phyloP scores from a whole-genome alignment of 2,329 filamentous ascomycete species.

The Monosporascus ibericus region DNA sequence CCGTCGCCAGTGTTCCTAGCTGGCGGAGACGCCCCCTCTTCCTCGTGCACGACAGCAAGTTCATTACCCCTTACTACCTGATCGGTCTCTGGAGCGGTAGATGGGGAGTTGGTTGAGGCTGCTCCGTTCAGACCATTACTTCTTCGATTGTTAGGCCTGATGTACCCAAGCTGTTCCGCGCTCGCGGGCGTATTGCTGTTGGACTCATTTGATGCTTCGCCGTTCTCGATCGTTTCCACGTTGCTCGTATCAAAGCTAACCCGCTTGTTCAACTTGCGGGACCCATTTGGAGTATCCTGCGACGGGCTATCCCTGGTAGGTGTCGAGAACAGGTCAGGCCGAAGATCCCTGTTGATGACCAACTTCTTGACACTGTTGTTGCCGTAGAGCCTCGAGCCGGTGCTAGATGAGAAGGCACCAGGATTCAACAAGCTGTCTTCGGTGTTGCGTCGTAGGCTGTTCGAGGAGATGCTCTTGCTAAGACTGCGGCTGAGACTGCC shows the following conservation, averaged over 20 bases:
- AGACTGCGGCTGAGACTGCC: constrained; percentile 66
- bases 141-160: constrained; percentile 41
- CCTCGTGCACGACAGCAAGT: constrained; percentile 72
- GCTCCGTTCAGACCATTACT: constrained; percentile 38
- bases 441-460: constrained; percentile 72
- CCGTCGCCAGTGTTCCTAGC: constrained; percentile 16
- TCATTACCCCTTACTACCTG: constrained; percentile 64
- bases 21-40: constrained; percentile 40
- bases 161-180: constrained; percentile 53
- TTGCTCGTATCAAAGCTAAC: constrained; percentile 83
- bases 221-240: constrained; percentile 38
- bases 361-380: constrained; percentile 78
- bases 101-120: constrained; percentile 29
- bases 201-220: constrained; percentile 35
- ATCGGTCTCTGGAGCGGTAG: constrained; percentile 57
- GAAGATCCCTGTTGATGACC: constrained; percentile 82
- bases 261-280: constrained; percentile 66
- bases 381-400: constrained; percentile 58
- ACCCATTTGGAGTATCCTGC: constrained; percentile 34
- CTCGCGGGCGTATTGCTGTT: constrained; percentile 41
- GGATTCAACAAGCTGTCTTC: constrained; percentile 84
- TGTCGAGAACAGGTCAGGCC: constrained; percentile 63
- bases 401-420: constrained; percentile 71
- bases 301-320: constrained; percentile 46
- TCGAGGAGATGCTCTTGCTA: constrained; percentile 83